A percentile compares a stretch with the other conserved stretches of the same genome.
Conservation (phyloP, 257 asterid species). For the Ophiorrhiza pumila region DNA sequence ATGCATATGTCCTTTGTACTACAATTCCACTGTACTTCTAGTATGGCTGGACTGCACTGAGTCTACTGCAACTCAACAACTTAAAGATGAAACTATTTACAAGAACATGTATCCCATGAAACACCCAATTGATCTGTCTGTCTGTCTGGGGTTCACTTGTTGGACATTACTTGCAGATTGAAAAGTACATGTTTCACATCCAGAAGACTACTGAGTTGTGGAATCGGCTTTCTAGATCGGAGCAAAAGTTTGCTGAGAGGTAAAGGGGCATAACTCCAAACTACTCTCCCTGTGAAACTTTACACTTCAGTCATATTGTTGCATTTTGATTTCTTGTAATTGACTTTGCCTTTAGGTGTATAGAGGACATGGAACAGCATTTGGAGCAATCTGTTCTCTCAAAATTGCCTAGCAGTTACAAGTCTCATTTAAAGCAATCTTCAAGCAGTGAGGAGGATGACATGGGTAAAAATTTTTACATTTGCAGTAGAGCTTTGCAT, state of each 20-base stretch:
- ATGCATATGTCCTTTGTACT: background rate
- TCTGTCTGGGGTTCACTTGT: conserved; percentile 14
- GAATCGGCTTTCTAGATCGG: conserved; percentile 68
- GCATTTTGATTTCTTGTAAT: conserved; percentile 6
- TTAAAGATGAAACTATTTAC: background rate
- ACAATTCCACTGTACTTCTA: background rate
- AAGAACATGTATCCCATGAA: background rate
- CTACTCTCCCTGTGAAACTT: background rate
- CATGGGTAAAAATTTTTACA: conserved; percentile 80
- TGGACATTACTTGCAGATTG: conserved; percentile 47
- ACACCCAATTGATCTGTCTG: background rate
- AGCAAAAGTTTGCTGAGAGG: conserved; percentile 65
- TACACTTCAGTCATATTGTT: background rate
- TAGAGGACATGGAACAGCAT: conserved; percentile 56
- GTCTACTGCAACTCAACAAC: background rate
- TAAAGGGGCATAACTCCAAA: conserved; percentile 16
- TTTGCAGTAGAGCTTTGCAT: conserved; percentile 77
- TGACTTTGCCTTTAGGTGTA: conserved; percentile 45
- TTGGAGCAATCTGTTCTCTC: conserved; percentile 70
- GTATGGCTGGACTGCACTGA: background rate
- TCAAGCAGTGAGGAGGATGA: conserved; percentile 80
- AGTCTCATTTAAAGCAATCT: conserved; percentile 76
- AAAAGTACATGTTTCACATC: conserved; percentile 62
- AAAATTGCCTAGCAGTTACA: conserved; percentile 75
- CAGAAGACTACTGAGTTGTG: conserved; percentile 51